Percentiles rank a stretch among this genome's conserved stretches.
These are phyloP conservation scores for Candida namnaoensis DNA, from an alignment of 805 yeast genomes.

Conservation along the genomic window DNA sequence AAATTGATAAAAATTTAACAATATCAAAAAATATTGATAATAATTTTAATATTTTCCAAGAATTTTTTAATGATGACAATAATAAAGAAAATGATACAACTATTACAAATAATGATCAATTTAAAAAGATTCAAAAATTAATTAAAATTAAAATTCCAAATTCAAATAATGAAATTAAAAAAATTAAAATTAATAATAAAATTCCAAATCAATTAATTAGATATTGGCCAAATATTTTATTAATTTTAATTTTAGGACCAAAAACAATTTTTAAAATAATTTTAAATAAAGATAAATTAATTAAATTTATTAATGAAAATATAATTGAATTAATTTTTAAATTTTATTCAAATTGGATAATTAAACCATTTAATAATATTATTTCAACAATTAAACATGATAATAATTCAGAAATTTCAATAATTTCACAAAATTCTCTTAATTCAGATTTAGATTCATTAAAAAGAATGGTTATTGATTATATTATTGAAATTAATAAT, in stretches of 20 bases:
- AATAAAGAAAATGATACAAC: no score
- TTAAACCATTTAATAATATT: conserved; percentile 65
- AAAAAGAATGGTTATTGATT: conserved; percentile 82
- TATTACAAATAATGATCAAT: background rate
- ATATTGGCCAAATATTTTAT: conserved; percentile 57
- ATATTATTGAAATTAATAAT: conserved; percentile 32
- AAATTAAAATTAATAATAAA: conserved; percentile 4
- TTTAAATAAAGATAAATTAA: conserved; percentile 43
- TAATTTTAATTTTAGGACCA: conserved; percentile 45
- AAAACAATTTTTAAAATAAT: conserved; percentile 31
- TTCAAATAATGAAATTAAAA: background rate
- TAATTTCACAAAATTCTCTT: conserved; percentile 72
- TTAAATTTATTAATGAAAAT: conserved; percentile 48
- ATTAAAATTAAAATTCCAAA: background rate
- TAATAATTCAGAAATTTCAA: conserved; percentile 60
- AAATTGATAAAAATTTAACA: conserved; percentile 6
- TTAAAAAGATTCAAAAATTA: background rate
- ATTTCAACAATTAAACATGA: conserved; percentile 81
- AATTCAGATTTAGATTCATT: conserved; percentile 71
- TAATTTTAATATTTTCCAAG: background rate
- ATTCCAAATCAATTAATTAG: conserved; percentile 37
- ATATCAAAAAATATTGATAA: background rate
- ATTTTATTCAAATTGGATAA: conserved; percentile 76
- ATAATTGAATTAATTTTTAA: conserved; percentile 57
- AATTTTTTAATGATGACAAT: background rate